Percentiles rank a stretch among this genome's conserved stretches.
These are phyloP conservation scores for Xylariaceae sp. DNA, from an alignment of 2,329 filamentous ascomycete genomes.

Conservation along the genomic window DNA sequence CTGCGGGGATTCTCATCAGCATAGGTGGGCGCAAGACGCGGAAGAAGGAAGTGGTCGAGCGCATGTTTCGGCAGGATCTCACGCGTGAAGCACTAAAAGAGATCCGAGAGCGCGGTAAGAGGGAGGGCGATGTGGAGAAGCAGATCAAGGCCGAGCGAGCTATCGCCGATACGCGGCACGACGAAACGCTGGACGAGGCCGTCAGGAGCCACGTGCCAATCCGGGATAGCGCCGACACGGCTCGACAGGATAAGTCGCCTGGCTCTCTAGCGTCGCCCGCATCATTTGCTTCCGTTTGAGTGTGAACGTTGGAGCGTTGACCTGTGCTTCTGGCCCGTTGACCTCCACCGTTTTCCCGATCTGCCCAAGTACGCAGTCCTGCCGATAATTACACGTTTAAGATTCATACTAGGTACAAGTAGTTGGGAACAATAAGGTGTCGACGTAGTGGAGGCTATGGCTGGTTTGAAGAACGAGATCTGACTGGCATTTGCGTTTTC, in stretches of 20 bases:
- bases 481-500: no score
- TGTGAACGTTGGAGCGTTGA: background rate
- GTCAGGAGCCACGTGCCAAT: conserved; percentile 19
- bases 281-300: background rate
- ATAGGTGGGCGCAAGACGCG: conserved; percentile 70
- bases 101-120: conserved; percentile 45
- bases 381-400: background rate
- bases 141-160: conserved; percentile 27
- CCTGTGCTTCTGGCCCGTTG: background rate
- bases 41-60: conserved; percentile 80
- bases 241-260: background rate
- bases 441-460: no score
- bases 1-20: conserved; percentile 69
- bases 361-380: no score
- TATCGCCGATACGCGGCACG: conserved; percentile 24
- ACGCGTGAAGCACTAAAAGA: conserved; percentile 51
- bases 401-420: background rate
- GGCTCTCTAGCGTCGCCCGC: background rate
- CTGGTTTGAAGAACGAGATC: no score
- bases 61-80: conserved; percentile 69
- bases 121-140: conserved; percentile 30
- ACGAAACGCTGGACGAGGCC: conserved; percentile 26
- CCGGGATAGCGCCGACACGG: conserved; percentile 16
- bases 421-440: background rate
- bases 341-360: background rate